These are phyloP conservation scores for Annona cherimola DNA, from an alignment of 164 flowering plant species.

Conservation along the genomic window DNA sequence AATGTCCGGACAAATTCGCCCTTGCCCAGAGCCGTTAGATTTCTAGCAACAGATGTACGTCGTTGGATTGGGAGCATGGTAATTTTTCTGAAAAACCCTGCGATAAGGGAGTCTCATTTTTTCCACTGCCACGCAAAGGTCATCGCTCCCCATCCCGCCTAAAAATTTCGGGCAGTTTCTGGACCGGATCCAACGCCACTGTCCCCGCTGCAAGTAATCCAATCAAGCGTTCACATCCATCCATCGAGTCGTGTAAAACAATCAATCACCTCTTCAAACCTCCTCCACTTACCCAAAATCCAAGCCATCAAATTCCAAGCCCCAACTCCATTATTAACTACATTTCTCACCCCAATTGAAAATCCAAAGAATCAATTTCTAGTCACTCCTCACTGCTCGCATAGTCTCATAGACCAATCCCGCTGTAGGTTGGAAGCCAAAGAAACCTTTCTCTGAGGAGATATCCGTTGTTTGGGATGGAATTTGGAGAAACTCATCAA, in stretches of 20 bases:
- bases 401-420: constrained; percentile 42
- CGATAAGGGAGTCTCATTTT: too few relatives aligned
- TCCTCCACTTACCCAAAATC: constrained; percentile 59
- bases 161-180: too few relatives aligned
- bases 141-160: too few relatives aligned
- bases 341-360: constrained; percentile 66
- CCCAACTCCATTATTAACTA: constrained; percentile 25
- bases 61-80: too few relatives aligned
- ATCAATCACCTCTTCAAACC: constrained; percentile 64
- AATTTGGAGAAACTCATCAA: constrained; percentile 25
- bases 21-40: too few relatives aligned
- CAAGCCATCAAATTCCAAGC: constrained; percentile 59
- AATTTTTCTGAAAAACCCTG: too few relatives aligned
- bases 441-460: constrained; percentile 38
- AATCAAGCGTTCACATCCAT: too few relatives aligned
- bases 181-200: too few relatives aligned
- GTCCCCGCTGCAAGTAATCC: too few relatives aligned
- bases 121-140: too few relatives aligned
- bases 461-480: constrained; percentile 28
- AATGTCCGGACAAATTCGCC: too few relatives aligned
- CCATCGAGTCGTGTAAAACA: neutral
- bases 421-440: constrained; percentile 36
- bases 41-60: too few relatives aligned
- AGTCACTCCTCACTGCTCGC: constrained; percentile 62
- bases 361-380: constrained; percentile 63